A percentile compares a stretch with the other conserved stretches of the same genome.
These are phyloP conservation scores for Dryadomyces quercivorus DNA, from an alignment of 2,329 filamentous ascomycete species.

Conservation along the genomic window DNA sequence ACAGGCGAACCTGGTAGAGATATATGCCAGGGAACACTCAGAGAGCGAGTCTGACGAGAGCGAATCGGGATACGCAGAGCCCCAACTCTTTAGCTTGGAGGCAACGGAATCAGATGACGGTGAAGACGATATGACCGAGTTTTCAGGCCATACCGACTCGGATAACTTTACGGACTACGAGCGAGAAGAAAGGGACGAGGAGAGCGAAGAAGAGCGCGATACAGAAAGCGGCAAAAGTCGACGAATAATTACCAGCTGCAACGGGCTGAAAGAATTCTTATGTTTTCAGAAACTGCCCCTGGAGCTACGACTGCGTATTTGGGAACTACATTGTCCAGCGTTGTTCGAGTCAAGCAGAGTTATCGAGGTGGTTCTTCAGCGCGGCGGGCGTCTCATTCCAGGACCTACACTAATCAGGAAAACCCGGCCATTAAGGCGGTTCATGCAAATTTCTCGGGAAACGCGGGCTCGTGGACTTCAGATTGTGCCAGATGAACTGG, in stretches of 20 bases:
- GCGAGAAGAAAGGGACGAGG: neutral
- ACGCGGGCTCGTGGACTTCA: constrained; percentile 7
- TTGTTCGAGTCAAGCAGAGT: constrained; percentile 4
- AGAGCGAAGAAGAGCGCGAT: neutral
- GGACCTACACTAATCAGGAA: neutral
- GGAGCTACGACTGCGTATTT: constrained; percentile 12
- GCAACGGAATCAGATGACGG: neutral
- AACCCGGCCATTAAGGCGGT: neutral
- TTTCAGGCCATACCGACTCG: neutral
- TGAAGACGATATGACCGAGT: neutral
- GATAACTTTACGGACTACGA: constrained; percentile 1
- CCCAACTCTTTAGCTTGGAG: neutral
- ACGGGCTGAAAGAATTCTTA: constrained; percentile 2
- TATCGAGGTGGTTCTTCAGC: neutral
- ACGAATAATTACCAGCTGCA: neutral
- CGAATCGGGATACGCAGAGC: neutral
- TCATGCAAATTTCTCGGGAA: constrained; percentile 10
- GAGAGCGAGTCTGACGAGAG: neutral
- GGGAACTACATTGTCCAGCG: constrained; percentile 10
- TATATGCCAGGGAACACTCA: neutral
- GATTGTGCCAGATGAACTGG: constrained; percentile 10
- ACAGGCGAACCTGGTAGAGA: neutral
- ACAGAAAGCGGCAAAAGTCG: neutral
- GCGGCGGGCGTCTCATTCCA: neutral
- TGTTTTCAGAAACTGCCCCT: constrained; percentile 8